These are phyloP conservation scores for Acanthamoeba rhysodes DNA, from an alignment of 208 protist species.

Conservation along the genomic window DNA sequence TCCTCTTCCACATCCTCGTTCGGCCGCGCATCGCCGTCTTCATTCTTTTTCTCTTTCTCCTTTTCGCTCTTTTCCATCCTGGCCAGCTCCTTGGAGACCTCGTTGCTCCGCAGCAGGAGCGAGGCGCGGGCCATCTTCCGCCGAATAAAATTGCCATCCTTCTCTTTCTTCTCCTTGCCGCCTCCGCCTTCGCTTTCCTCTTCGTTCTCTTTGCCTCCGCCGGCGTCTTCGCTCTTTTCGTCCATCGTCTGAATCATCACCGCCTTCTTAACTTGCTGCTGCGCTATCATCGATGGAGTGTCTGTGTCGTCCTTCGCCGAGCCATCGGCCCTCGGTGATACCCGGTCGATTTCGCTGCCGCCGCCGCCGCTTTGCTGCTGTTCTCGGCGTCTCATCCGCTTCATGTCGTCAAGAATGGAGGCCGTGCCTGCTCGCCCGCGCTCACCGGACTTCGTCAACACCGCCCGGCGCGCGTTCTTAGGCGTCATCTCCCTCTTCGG, in stretches of 20 bases:
- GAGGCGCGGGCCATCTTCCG: slow-evolving; percentile 15
- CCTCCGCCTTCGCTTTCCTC: not conserved
- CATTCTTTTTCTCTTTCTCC: slow-evolving; percentile 14
- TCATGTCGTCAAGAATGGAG: not conserved
- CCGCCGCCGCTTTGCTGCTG: too few species aligned
- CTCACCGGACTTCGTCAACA: not conserved
- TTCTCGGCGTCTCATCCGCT: not conserved
- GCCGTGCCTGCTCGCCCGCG: not conserved
- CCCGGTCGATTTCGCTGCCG: too few species aligned
- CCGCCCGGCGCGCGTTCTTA: not conserved
- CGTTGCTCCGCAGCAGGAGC: slow-evolving; percentile 3
- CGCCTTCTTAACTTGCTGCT: too few species aligned
- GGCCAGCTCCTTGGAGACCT: not conserved
- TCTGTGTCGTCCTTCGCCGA: too few species aligned
- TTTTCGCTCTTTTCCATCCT: not conserved
- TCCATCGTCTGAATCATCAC: too few species aligned
- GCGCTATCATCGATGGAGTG: too few species aligned
- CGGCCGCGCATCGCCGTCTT: not conserved
- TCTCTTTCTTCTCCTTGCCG: not conserved
- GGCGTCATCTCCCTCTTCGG: not conserved
- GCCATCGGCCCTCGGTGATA: too few species aligned
- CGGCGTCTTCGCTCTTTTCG: too few species aligned
- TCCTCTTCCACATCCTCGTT: not conserved
- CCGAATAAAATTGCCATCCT: not conserved
- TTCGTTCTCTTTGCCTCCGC: not conserved